phyloP scores from a whole-genome alignment of 345 rosid species.

The Draba incana region DNA sequence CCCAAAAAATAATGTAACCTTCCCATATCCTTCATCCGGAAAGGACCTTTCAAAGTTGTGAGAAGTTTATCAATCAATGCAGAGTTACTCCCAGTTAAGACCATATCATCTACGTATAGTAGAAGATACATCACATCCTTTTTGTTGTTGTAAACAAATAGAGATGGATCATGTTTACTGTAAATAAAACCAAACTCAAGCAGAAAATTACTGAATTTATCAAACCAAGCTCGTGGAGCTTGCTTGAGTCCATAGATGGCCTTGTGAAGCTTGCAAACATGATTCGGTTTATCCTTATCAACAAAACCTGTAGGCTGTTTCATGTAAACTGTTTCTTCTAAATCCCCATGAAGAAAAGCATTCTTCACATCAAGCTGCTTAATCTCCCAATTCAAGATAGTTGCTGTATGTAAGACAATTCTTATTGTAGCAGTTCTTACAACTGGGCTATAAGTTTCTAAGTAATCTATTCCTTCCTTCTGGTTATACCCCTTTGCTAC shows the following conservation, averaged over 20 bases:
- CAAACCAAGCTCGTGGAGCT: neutral
- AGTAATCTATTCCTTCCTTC: neutral
- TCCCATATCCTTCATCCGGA: neutral
- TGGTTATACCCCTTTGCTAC: conserved; percentile 10
- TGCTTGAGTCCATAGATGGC: neutral
- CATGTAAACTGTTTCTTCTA: neutral
- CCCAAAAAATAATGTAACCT: too few relatives aligned
- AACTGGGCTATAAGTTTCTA: neutral
- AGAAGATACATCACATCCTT: neutral
- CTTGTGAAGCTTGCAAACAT: neutral
- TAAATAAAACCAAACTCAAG: too few relatives aligned
- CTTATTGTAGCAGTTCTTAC: neutral
- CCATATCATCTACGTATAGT: neutral
- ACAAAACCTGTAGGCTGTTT: neutral
- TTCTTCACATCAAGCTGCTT: neutral
- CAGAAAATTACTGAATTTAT: neutral
- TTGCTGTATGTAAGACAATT: neutral
- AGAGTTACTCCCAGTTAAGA: neutral
- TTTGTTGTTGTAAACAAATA: neutral
- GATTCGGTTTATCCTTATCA: neutral
- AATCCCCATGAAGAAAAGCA: neutral
- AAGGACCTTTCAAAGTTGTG: too few relatives aligned
- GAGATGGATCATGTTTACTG: neutral
- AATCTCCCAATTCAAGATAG: neutral
- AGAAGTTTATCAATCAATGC: too few relatives aligned